These are phyloP conservation scores for Trichocladium uniseriatum DNA, from an alignment of 495 filamentous ascomycete genomes.

Conservation along the genomic window DNA sequence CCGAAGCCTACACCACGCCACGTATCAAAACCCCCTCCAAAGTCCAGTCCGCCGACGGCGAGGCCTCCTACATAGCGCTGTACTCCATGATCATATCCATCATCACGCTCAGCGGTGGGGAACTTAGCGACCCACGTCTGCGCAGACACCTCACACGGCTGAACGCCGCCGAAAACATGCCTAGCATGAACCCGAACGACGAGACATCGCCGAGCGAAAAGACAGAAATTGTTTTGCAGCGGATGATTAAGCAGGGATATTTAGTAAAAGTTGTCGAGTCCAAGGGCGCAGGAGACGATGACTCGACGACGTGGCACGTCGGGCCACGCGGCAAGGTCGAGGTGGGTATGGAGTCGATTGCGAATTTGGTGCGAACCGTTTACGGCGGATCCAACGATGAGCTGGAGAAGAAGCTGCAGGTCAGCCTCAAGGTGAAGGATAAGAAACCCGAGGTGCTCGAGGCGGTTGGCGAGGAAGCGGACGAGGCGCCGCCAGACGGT, in stretches of 20 bases:
- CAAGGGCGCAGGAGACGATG: conserved; percentile 50
- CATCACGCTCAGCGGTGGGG: conserved; percentile 59
- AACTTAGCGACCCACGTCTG: conserved; percentile 63
- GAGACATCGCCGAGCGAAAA: conserved; percentile 53
- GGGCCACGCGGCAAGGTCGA: conserved; percentile 82
- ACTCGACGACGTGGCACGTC: conserved; percentile 65
- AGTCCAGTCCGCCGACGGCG: conserved; percentile 51
- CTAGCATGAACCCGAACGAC: conserved; percentile 35
- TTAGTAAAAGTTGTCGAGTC: conserved; percentile 61
- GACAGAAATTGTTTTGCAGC: conserved; percentile 64
- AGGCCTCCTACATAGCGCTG: conserved; percentile 69
- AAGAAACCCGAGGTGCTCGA: conserved; percentile 18
- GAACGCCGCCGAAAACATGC: conserved; percentile 64
- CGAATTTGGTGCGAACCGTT: conserved; percentile 54
- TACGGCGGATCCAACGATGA: conserved; percentile 44
- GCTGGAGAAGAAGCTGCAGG: conserved; percentile 43
- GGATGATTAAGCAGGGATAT: conserved; percentile 76
- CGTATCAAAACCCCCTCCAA: conserved; percentile 59
- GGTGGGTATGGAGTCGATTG: conserved; percentile 63
- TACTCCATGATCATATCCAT: conserved; percentile 72
- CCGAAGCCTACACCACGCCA: conserved; percentile 51
- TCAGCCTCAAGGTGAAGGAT: conserved; percentile 44
- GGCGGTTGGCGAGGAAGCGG: conserved; percentile 7
- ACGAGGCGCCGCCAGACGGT: conserved; percentile 6
- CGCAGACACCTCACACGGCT: conserved; percentile 63